Conservation (phyloP, 2,329 filamentous ascomycete genomes). For the Venturia aucupariae region DNA sequence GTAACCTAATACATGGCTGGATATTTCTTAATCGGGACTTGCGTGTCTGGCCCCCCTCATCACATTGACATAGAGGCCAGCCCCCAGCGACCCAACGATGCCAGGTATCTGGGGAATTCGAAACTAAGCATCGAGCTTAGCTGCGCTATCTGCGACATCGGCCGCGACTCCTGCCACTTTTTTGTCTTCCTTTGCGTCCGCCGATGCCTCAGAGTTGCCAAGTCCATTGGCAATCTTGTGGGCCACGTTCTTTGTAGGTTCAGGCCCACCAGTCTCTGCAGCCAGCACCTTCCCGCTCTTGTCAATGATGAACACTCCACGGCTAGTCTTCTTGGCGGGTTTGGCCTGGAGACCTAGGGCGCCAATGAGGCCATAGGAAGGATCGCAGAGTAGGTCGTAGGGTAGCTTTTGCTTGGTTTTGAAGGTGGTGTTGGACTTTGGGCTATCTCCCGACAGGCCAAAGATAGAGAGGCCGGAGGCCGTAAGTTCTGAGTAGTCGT, state of each 20-base stretch:
- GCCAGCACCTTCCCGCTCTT: slow-evolving; percentile 74
- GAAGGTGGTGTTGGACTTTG: slow-evolving; percentile 89
- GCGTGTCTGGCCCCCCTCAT: not conserved
- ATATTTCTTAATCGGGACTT: not conserved
- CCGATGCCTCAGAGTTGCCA: not conserved
- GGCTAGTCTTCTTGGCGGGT: slow-evolving; percentile 61
- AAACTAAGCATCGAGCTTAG: slow-evolving; percentile 6
- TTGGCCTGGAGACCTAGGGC: slow-evolving; percentile 87
- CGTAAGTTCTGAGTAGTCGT: slow-evolving; percentile 68
- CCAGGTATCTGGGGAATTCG: not conserved
- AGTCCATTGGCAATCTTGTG: slow-evolving; percentile 48
- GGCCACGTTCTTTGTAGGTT: slow-evolving; percentile 67
- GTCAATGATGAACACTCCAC: slow-evolving; percentile 81
- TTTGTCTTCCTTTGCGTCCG: slow-evolving; percentile 24
- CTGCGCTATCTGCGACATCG: slow-evolving; percentile 17
- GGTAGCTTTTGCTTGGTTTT: slow-evolving; percentile 83
- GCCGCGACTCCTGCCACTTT: slow-evolving; percentile 33
- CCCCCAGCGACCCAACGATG: not conserved
- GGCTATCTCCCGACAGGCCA: slow-evolving; percentile 77
- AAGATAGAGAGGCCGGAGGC: slow-evolving; percentile 76
- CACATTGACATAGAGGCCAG: not conserved
- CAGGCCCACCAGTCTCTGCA: slow-evolving; percentile 65
- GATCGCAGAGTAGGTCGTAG: slow-evolving; percentile 83
- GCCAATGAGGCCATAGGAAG: slow-evolving; percentile 60
- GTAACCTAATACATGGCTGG: not conserved